Evolutionary conservation across 225 moss, liverwort and hornwort species (phyloP).

Genomic region (Asterella californica): DNA sequence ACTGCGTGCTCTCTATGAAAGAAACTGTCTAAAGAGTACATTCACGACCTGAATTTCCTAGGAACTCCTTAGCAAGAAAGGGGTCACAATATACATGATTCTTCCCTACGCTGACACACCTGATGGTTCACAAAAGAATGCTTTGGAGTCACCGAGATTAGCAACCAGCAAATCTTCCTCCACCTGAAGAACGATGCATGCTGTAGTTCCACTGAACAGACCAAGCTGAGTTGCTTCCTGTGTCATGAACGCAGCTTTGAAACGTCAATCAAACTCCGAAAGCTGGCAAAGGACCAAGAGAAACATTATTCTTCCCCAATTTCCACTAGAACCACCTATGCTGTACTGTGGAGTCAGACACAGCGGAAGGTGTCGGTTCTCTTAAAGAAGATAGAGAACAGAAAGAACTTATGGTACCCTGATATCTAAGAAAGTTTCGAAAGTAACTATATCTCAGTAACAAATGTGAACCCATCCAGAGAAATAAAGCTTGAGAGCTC

Average conservation of each 20-base stretch:
- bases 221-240: slow-evolving; percentile 59
- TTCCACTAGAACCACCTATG: neutral
- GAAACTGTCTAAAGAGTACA: neutral
- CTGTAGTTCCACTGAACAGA: slow-evolving; percentile 63
- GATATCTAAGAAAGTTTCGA: neutral
- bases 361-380: neutral
- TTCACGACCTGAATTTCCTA: neutral
- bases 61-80: neutral
- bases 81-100: neutral
- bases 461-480: neutral
- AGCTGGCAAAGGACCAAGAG: neutral
- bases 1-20: neutral
- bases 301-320: neutral
- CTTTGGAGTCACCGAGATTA: slow-evolving; percentile 75
- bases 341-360: neutral
- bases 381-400: neutral
- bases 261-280: neutral
- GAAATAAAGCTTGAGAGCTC: slow-evolving; percentile 21
- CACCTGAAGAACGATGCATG: slow-evolving; percentile 63
- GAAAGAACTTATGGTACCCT: neutral
- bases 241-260: neutral
- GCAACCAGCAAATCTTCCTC: slow-evolving; percentile 64
- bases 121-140: slow-evolving; percentile 59
- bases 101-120: neutral
- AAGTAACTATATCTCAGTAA: neutral